Base-by-base conservation (phyloP, 208 protist genomes). In the Trypanosoma boissoni region DNA sequence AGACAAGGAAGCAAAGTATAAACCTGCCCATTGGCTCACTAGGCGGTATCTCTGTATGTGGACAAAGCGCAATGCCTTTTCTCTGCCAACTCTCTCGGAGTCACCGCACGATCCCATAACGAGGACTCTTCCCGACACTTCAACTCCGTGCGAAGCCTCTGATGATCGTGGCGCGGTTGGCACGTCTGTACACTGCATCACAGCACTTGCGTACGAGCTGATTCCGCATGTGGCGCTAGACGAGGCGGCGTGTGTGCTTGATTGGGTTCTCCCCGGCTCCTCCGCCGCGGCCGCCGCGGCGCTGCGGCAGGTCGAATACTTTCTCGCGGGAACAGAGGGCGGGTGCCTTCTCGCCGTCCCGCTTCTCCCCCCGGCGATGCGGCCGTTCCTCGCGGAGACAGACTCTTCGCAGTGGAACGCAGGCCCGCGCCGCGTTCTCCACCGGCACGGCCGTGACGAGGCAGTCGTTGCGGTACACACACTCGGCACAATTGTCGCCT, bases 271-370 rank as follows among this genome's bases (percentile, higher is more conserved):
- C 12, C 59, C 48, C 24, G 26, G 58, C 34, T 8, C 39, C 20
- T 18, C 51, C n/a, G 16, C 42, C 6, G 58, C 72, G 3, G 26
- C 10, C 2, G 27, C 36, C 20, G 48, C 23, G 28, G 64, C 75
- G 8, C 74, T 88, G 26, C 73, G 53, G 23, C 86, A 93, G 50
- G 65, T 93, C 9, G 86, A 93, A 69, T 93, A 86, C 64, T 93
- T 93, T 48, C 73, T 93, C 42, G 32, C 64, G 0, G 86, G 86
- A 4, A 88, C 82, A 1, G 72, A 83, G 57, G 78, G 76, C 52
- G 86, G 86, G 3, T 64, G 82, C 10, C 53, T 86, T 2, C 82
- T 80, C 23, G 53, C 75, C 9, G 60, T 84, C 53, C 80, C 86
- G 2, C 53, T 93, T 27, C 54, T 93, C 29, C 86, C 86, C 0